A percentile compares a stretch with the other conserved stretches of the same genome.
These are phyloP conservation scores for Termitomyces sp. DNA, from an alignment of 768 basidiomycete genomes.

Conservation along the genomic window DNA sequence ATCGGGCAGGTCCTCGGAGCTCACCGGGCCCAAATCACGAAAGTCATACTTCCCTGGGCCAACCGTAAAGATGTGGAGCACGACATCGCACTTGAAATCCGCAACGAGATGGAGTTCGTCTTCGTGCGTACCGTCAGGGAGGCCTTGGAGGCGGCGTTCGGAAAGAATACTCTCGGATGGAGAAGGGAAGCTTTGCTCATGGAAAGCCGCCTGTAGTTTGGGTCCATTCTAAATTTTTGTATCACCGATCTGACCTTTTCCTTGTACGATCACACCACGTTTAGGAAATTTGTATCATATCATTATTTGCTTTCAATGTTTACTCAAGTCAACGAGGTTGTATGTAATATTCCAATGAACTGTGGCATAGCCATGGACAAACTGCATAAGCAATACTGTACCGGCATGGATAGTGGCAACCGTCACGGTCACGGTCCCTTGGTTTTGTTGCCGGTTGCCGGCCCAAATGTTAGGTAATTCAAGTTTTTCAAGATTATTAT, in stretches of 20 bases:
- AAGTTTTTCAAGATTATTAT: too few relatives aligned
- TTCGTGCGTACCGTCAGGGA: conserved; percentile 80
- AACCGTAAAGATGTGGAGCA: conserved; percentile 88
- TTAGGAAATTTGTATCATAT: background rate
- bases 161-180: conserved; percentile 66
- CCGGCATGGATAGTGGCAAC: too few relatives aligned
- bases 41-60: conserved; percentile 79
- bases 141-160: conserved; percentile 82
- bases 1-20: conserved; percentile 66
- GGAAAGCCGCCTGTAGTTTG: conserved; percentile 32
- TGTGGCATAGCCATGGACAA: too few relatives aligned
- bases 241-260: background rate
- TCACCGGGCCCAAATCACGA: conserved; percentile 80
- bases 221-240: background rate
- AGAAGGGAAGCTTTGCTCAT: conserved; percentile 39
- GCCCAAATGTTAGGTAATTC: too few relatives aligned
- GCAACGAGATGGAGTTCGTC: conserved; percentile 73
- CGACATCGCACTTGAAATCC: conserved; percentile 74
- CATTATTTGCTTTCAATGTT: background rate
- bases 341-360: background rate
- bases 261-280: background rate
- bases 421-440: too few relatives aligned
- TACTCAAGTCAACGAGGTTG: background rate
- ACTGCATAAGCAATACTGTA: too few relatives aligned
- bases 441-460: too few relatives aligned